Evolutionary conservation across 441 rosid genomes (phyloP).

Genomic region (Viola pubescens): DNA sequence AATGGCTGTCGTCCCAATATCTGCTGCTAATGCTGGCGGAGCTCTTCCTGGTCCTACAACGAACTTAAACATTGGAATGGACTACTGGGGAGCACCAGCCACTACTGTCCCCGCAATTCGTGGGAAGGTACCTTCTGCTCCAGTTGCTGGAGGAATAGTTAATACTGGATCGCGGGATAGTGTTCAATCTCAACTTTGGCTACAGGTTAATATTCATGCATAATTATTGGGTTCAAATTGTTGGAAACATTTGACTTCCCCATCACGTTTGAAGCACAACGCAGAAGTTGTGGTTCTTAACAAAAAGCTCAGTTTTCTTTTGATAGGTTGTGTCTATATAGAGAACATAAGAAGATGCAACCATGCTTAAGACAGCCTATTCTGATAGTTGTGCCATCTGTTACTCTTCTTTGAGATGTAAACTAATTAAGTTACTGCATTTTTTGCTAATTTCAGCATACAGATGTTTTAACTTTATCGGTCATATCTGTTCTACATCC

Average conservation of each 20-base stretch:
- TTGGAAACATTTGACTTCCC: background rate
- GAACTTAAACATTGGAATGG: conserved; percentile 93
- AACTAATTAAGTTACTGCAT: too few species aligned
- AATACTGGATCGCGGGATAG: conserved; percentile 57
- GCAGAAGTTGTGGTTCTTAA: too few species aligned
- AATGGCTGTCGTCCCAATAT: conserved; percentile 38
- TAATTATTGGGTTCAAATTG: conserved; percentile 6
- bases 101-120: conserved; percentile 56
- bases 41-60: conserved; percentile 75
- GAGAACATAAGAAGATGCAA: too few species aligned
- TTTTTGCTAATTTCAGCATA: too few species aligned
- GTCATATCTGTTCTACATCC: too few species aligned
- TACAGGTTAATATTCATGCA: conserved; percentile 43
- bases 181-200: conserved; percentile 70
- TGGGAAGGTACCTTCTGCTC: conserved; percentile 62
- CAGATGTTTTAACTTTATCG: too few species aligned
- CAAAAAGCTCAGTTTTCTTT: background rate
- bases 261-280: background rate
- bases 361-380: too few species aligned
- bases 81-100: conserved; percentile 78
- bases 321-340: background rate
- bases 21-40: conserved; percentile 42
- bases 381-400: too few species aligned
- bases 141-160: conserved; percentile 59
- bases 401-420: too few species aligned